These are phyloP conservation scores for Thalassiosira hispida DNA, from an alignment of 352 stramenopile genomes.

Conservation along the genomic window DNA sequence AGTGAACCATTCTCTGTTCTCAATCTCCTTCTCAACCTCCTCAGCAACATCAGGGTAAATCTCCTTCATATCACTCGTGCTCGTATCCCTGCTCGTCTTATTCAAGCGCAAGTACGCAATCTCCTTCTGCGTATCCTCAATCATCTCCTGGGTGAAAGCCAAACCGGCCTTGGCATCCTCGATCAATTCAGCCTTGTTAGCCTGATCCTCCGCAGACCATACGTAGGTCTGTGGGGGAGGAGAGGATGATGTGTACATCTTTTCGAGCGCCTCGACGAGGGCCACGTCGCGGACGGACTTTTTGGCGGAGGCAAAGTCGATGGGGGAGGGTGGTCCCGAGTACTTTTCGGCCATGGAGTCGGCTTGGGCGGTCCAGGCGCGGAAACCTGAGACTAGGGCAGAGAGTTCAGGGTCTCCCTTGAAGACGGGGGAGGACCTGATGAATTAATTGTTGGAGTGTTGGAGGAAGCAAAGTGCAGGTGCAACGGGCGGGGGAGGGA, in stretches of 20 bases:
- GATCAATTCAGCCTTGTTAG: slow-evolving; percentile 69
- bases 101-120: slow-evolving; percentile 76
- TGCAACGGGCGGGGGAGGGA: not conserved
- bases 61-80: slow-evolving; percentile 77
- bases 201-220: slow-evolving; percentile 69
- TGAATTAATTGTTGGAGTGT: not conserved
- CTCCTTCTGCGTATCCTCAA: slow-evolving; percentile 70
- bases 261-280: slow-evolving; percentile 77
- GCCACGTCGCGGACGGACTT: slow-evolving; percentile 69
- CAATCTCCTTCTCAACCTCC: slow-evolving; percentile 84
- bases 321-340: slow-evolving; percentile 59
- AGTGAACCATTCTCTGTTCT: slow-evolving; percentile 86
- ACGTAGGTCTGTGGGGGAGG: slow-evolving; percentile 71
- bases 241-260: slow-evolving; percentile 69
- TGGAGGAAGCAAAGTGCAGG: not conserved
- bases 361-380: slow-evolving; percentile 76
- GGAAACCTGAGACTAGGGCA: slow-evolving; percentile 75
- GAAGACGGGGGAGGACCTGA: slow-evolving; percentile 77
- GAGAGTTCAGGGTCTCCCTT: slow-evolving; percentile 74
- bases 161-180: slow-evolving; percentile 64
- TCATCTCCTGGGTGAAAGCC: slow-evolving; percentile 70
- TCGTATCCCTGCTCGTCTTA: slow-evolving; percentile 71
- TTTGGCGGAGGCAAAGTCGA: slow-evolving; percentile 82
- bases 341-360: slow-evolving; percentile 84
- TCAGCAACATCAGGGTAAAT: slow-evolving; percentile 84